Conservation (phyloP, 2,329 filamentous ascomycete genomes). For the Knufia petricola region DNA sequence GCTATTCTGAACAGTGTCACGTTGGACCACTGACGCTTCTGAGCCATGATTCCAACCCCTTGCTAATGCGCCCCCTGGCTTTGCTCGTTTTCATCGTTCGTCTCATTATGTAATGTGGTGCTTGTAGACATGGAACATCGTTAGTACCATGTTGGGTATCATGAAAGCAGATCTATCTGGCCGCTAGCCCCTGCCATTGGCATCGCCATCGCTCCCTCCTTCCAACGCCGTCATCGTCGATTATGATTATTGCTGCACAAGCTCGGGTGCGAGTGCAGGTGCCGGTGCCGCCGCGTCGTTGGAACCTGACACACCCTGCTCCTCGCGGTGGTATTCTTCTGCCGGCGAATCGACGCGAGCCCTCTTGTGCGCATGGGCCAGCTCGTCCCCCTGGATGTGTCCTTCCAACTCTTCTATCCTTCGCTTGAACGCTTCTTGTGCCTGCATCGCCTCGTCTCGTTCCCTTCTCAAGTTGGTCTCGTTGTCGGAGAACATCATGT, state of each 20-base stretch:
- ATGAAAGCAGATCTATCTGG: neutral
- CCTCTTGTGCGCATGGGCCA: conserved; percentile 17
- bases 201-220: neutral
- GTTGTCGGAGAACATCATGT: conserved; percentile 47
- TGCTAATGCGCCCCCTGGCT: neutral
- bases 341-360: neutral
- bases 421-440: conserved; percentile 73
- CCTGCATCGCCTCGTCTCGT: conserved; percentile 64
- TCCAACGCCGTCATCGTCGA: neutral
- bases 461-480: conserved; percentile 50
- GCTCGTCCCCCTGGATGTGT: conserved; percentile 31
- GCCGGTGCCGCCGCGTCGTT: neutral
- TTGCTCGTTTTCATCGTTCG: neutral
- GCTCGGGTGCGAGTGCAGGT: neutral
- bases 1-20: no score
- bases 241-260: neutral
- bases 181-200: neutral
- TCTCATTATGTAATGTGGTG: conserved; percentile 1
- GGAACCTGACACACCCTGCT: neutral
- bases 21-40: no score
- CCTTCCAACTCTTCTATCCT: conserved; percentile 69
- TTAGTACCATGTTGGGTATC: conserved; percentile 11
- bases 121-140: conserved; percentile 3
- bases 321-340: neutral
- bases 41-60: neutral